These are phyloP conservation scores for Chloris gayana DNA, from an alignment of 176 grass and related monocot species.

Conservation along the genomic window DNA sequence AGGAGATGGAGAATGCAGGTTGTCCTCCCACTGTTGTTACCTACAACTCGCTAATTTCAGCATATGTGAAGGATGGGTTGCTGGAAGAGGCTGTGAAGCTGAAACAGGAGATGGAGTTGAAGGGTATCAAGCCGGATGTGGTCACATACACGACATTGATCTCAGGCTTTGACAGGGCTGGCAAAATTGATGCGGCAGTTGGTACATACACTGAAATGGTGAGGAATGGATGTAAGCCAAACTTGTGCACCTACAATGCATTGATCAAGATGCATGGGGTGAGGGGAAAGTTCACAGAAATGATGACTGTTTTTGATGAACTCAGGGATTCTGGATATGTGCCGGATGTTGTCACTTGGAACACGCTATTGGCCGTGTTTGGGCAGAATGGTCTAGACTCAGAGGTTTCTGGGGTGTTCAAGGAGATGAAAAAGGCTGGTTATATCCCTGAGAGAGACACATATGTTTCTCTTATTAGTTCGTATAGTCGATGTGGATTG, in stretches of 20 bases:
- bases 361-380: slow-evolving; percentile 78
- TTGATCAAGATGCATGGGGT: slow-evolving; percentile 87
- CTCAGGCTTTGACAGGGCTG: slow-evolving; percentile 74
- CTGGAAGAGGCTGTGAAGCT: slow-evolving; percentile 66
- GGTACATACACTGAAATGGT: slow-evolving; percentile 71
- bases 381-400: slow-evolving; percentile 86
- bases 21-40: slow-evolving; percentile 70
- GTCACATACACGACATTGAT: slow-evolving; percentile 93
- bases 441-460: slow-evolving; percentile 89
- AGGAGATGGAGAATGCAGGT: slow-evolving; percentile 69
- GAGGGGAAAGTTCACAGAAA: slow-evolving; percentile 73
- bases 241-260: slow-evolving; percentile 89
- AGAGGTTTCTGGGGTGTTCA: slow-evolving; percentile 82
- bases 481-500: slow-evolving; percentile 88
- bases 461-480: slow-evolving; percentile 89
- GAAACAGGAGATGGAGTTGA: slow-evolving; percentile 74
- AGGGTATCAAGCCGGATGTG: slow-evolving; percentile 76
- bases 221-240: slow-evolving; percentile 63
- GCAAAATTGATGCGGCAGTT: slow-evolving; percentile 69
- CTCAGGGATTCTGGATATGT: slow-evolving; percentile 58
- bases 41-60: slow-evolving; percentile 81
- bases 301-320: slow-evolving; percentile 85
- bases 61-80: slow-evolving; percentile 78
- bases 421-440: slow-evolving; percentile 93
- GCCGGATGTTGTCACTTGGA: slow-evolving; percentile 86